phyloP scores from a whole-genome alignment of 1,284 basidiomycete genomes.

The Ceratobasidium sp. region DNA sequence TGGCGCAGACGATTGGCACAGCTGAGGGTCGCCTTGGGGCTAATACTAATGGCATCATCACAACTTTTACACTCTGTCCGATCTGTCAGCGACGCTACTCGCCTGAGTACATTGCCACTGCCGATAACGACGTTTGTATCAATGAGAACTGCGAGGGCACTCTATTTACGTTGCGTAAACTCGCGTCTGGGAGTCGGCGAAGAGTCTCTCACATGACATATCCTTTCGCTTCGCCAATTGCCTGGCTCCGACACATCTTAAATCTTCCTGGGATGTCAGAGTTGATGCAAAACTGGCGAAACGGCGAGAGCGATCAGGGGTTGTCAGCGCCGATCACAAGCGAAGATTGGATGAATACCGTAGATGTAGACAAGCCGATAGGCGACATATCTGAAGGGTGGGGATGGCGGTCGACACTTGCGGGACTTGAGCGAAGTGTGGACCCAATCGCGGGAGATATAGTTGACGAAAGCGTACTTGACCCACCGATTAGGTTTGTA shows the following conservation, averaged over 20 bases:
- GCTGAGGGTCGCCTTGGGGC: constrained; percentile 6
- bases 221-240: constrained; percentile 8
- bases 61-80: constrained; percentile 6
- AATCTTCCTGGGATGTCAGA: constrained; percentile 9
- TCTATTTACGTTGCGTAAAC: not conserved
- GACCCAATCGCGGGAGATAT: not conserved
- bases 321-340: not conserved
- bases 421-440: not conserved
- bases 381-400: constrained; percentile 15
- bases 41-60: not conserved
- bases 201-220: not conserved
- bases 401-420: constrained; percentile 13
- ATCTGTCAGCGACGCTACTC: constrained; percentile 2
- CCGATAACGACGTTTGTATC: not conserved
- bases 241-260: constrained; percentile 10
- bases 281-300: constrained; percentile 13
- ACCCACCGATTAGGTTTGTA: constrained; percentile 14
- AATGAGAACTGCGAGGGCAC: not conserved
- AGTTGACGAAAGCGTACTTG: not conserved
- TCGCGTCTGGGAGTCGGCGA: not conserved
- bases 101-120: not conserved
- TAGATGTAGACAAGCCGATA: not conserved
- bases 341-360: constrained; percentile 22
- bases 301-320: not conserved
- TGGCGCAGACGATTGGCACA: constrained; percentile 21